Percentiles rank a stretch among this genome's conserved stretches.
phyloP scores from a whole-genome alignment of 2,329 filamentous ascomycete genomes.

The Fusarium coicis region DNA sequence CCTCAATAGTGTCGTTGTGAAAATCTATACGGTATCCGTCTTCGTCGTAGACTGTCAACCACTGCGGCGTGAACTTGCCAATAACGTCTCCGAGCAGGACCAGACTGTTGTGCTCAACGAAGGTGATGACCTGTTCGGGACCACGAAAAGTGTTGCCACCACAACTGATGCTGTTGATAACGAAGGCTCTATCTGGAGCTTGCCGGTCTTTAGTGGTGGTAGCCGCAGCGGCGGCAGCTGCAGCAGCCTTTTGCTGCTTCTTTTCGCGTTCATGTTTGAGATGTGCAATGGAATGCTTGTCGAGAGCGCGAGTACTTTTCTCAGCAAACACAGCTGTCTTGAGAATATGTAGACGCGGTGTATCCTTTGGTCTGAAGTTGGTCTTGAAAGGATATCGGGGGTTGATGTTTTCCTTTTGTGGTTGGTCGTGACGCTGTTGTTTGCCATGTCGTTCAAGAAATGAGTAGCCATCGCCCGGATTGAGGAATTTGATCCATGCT shows the following conservation, averaged over 20 bases:
- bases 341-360: slow-evolving; percentile 47
- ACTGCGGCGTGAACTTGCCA: slow-evolving; percentile 30
- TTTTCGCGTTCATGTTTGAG: slow-evolving; percentile 45
- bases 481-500: slow-evolving; percentile 58
- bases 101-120: slow-evolving; percentile 54
- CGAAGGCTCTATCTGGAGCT: slow-evolving; percentile 35
- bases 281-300: slow-evolving; percentile 41
- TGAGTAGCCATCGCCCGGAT: slow-evolving; percentile 49
- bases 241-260: slow-evolving; percentile 34
- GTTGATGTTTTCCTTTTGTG: slow-evolving; percentile 7
- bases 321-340: slow-evolving; percentile 44
- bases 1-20: slow-evolving; percentile 59
- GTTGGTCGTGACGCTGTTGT: not conserved
- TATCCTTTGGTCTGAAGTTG: slow-evolving; percentile 19
- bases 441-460: slow-evolving; percentile 57
- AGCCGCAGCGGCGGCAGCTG: not conserved
- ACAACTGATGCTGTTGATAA: slow-evolving; percentile 50
- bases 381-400: not conserved
- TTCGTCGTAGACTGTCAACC: slow-evolving; percentile 12
- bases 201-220: slow-evolving; percentile 20
- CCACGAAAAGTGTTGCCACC: slow-evolving; percentile 60
- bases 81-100: not conserved
- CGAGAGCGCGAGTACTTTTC: slow-evolving; percentile 49
- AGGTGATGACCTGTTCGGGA: slow-evolving; percentile 50
- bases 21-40: slow-evolving; percentile 55